Evolutionary conservation across 345 rosid species (phyloP).

Genomic region (Camelina sativa): DNA sequence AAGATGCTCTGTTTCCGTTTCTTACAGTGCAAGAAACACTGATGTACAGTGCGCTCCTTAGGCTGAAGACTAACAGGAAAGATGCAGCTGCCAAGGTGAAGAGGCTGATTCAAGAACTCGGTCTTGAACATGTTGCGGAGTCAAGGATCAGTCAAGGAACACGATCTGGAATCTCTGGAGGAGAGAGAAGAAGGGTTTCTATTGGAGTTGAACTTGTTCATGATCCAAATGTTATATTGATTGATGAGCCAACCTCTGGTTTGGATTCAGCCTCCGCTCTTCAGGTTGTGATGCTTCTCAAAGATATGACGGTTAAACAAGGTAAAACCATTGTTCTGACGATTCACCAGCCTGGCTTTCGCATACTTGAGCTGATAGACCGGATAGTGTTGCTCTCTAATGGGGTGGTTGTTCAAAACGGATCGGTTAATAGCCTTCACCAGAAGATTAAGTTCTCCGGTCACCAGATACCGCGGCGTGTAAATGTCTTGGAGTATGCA

Average conservation of each 20-base stretch:
- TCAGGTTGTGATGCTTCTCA: constrained; percentile 65
- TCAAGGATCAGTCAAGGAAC: constrained; percentile 71
- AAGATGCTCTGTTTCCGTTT: constrained; percentile 80
- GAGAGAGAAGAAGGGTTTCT: constrained; percentile 86
- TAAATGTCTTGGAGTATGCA: constrained; percentile 85
- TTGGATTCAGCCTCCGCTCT: constrained; percentile 92
- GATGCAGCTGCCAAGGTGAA: constrained; percentile 60
- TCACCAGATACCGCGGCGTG: constrained; percentile 64
- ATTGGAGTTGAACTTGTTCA: constrained; percentile 93
- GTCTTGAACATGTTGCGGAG: constrained; percentile 61
- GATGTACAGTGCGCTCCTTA: constrained; percentile 73
- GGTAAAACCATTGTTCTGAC: constrained; percentile 85
- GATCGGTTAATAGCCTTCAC: constrained; percentile 57
- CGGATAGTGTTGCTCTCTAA: constrained; percentile 72
- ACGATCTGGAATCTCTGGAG: constrained; percentile 81
- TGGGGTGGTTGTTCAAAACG: constrained; percentile 68
- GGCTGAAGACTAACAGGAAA: constrained; percentile 62
- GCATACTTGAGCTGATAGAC: constrained; percentile 73
- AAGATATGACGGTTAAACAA: constrained; percentile 65
- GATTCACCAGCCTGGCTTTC: constrained; percentile 91
- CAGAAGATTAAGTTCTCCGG: constrained; percentile 63
- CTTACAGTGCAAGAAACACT: constrained; percentile 89
- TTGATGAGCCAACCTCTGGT: constrained; percentile 97
- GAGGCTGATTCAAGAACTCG: constrained; percentile 68
- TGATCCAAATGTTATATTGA: constrained; percentile 79